Percentiles rank a stretch among this genome's conserved stretches.
Conservation (phyloP, 345 rosid species). For the Acer negundo region DNA sequence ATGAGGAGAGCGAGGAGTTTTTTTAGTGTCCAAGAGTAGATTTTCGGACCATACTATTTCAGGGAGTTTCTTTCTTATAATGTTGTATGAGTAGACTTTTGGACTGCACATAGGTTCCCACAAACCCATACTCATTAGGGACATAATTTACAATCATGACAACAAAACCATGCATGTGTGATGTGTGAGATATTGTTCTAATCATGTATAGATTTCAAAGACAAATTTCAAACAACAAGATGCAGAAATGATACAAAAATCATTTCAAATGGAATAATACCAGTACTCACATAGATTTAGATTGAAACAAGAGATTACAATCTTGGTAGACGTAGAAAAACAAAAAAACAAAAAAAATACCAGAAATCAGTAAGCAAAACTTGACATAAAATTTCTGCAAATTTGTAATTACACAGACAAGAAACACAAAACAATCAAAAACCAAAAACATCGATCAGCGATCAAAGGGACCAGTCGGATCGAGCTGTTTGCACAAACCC, state of each 20-base stretch:
- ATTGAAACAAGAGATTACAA: not conserved
- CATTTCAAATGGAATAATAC: too few species aligned
- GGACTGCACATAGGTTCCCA: too few species aligned
- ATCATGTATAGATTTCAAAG: too few species aligned
- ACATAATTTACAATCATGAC: too few species aligned
- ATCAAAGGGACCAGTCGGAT: slow-evolving; percentile 50
- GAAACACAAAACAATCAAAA: not conserved
- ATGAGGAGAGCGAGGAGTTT: too few species aligned
- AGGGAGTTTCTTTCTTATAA: too few species aligned
- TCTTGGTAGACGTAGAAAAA: not conserved
- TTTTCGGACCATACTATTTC: too few species aligned
- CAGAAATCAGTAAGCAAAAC: not conserved
- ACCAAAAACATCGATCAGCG: slow-evolving; percentile 12
- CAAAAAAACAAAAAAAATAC: not conserved
- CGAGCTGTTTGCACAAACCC: slow-evolving; percentile 67
- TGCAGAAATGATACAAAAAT: too few species aligned
- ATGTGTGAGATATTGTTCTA: not conserved
- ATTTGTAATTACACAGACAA: not conserved
- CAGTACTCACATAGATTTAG: not conserved
- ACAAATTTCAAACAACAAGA: too few species aligned
- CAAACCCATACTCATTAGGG: too few species aligned
- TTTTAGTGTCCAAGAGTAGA: too few species aligned
- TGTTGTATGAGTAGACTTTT: too few species aligned
- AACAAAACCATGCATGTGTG: not conserved
- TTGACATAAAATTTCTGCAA: not conserved